Percentiles rank a stretch among this genome's conserved stretches.
These are phyloP conservation scores for Blumeria graminis DNA, from an alignment of 2,329 filamentous ascomycete genomes.

Conservation along the genomic window DNA sequence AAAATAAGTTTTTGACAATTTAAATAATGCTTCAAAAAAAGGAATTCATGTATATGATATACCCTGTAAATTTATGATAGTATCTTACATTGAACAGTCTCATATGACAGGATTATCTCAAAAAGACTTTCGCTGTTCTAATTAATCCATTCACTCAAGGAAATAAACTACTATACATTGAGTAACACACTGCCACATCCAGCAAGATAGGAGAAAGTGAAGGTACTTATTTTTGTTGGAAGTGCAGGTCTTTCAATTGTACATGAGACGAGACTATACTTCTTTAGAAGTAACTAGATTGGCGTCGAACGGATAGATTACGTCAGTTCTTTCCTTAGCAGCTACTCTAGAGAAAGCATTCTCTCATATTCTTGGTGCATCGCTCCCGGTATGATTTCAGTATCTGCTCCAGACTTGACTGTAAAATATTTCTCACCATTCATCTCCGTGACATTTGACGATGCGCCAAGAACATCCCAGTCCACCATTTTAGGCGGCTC, in stretches of 20 bases:
- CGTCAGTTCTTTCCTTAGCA: background rate
- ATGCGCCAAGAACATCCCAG: background rate
- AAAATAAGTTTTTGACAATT: background rate
- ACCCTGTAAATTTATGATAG: background rate
- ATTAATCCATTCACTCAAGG: no score
- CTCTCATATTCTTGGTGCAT: background rate
- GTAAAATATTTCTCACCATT: background rate
- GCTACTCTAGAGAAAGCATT: background rate
- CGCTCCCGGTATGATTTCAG: background rate
- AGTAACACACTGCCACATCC: no score
- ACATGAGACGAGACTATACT: background rate
- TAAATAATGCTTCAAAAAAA: constrained; percentile 12
- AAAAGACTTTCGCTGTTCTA: no score
- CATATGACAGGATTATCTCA: no score
- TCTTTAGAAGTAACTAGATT: background rate
- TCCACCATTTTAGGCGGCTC: background rate
- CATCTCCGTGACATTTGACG: background rate
- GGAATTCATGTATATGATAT: background rate
- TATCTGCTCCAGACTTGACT: background rate
- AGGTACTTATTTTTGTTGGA: background rate
- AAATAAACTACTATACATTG: no score
- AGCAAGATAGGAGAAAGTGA: no score
- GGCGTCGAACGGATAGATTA: background rate
- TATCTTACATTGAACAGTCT: background rate
- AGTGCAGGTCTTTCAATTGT: background rate